Evolutionary conservation across 306 rosid species (phyloP).

Genomic region (Quercus ilex): DNA sequence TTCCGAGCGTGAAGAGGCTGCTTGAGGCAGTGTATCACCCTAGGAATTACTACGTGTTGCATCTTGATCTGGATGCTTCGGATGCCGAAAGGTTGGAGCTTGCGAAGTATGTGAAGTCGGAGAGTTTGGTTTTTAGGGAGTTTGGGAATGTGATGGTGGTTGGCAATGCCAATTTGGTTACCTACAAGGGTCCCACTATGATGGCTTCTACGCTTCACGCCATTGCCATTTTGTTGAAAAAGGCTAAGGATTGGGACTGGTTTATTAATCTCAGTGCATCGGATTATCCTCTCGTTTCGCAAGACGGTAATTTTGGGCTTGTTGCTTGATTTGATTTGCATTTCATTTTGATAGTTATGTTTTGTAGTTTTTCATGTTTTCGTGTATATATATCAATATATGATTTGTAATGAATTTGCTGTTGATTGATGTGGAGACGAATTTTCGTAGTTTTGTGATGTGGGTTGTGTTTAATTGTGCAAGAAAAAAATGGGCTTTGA

Average conservation of each 20-base stretch:
- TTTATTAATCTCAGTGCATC: slow-evolving; percentile 82
- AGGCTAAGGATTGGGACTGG: slow-evolving; percentile 80
- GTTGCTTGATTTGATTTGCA: background rate
- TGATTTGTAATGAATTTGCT: too few relatives aligned
- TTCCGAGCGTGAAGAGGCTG: slow-evolving; percentile 47
- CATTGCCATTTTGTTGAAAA: slow-evolving; percentile 65
- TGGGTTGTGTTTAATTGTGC: background rate
- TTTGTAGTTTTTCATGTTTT: too few relatives aligned
- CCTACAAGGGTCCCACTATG: slow-evolving; percentile 77
- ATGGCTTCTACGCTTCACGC: slow-evolving; percentile 73
- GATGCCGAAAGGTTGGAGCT: slow-evolving; percentile 72
- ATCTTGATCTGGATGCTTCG: slow-evolving; percentile 86
- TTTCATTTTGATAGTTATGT: background rate
- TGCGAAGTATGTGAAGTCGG: slow-evolving; percentile 61
- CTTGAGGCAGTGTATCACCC: slow-evolving; percentile 85
- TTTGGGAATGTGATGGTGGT: slow-evolving; percentile 83
- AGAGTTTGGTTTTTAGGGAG: slow-evolving; percentile 26
- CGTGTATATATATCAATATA: too few relatives aligned
- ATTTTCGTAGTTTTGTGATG: background rate
- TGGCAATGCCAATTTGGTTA: slow-evolving; percentile 71
- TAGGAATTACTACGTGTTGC: slow-evolving; percentile 71
- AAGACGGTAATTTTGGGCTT: slow-evolving; percentile 51
- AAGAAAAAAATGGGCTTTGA: background rate
- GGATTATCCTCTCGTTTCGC: slow-evolving; percentile 90
- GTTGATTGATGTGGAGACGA: background rate